Conservation (phyloP, 148 eudicot genomes). For the Silene uniflora region DNA sequence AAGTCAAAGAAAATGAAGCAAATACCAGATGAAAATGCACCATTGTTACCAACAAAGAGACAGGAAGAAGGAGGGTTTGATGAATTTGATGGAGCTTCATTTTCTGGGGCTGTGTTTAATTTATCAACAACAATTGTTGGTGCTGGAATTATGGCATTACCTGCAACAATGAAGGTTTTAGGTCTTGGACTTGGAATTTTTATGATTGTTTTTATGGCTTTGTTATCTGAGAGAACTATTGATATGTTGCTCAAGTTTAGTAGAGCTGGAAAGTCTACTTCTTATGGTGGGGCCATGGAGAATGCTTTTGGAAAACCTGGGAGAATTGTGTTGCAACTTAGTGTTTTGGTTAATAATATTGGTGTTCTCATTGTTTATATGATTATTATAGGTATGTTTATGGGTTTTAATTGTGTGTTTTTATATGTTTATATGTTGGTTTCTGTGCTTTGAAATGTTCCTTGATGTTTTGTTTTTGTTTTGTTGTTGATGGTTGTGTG, state of each 20-base stretch:
- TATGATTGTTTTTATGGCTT: conserved; percentile 47
- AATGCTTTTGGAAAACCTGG: conserved; percentile 58
- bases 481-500: neutral
- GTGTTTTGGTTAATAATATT: conserved; percentile 52
- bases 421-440: neutral
- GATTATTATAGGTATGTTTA: conserved; percentile 61
- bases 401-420: neutral
- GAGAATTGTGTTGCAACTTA: conserved; percentile 37
- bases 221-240: conserved; percentile 52
- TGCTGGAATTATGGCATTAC: conserved; percentile 81
- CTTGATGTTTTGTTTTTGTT: neutral
- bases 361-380: conserved; percentile 69
- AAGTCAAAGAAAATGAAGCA: conserved; percentile 32
- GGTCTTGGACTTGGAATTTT: conserved; percentile 55
- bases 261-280: conserved; percentile 38
- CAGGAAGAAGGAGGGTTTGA: conserved; percentile 29
- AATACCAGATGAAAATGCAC: conserved; percentile 39
- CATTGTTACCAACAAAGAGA: conserved; percentile 40
- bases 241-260: conserved; percentile 52
- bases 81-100: conserved; percentile 65
- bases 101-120: conserved; percentile 61
- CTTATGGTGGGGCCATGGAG: conserved; percentile 61
- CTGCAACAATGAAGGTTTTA: conserved; percentile 69
- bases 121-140: conserved; percentile 75
- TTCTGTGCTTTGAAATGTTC: conserved; percentile 11